phyloP scores from a whole-genome alignment of 2,329 filamentous ascomycete species.

The Talaromyces piceae region DNA sequence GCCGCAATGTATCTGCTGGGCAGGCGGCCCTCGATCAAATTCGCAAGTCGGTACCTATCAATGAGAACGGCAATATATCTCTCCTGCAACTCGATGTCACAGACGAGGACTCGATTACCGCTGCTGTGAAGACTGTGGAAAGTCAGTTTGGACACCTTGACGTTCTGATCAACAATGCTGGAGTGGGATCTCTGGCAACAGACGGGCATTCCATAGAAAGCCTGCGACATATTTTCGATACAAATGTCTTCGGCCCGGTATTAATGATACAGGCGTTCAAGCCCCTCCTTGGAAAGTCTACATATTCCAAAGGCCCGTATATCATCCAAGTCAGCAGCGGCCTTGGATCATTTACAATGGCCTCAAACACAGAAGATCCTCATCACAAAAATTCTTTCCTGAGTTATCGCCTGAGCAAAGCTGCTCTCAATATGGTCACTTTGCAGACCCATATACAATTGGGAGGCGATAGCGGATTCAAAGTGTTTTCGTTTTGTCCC shows the following conservation, averaged over 20 bases:
- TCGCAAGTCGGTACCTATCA: not conserved
- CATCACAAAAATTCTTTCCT: constrained; percentile 11
- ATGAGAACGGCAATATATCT: constrained; percentile 1
- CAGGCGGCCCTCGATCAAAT: not conserved
- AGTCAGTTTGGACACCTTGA: constrained; percentile 26
- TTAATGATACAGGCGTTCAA: constrained; percentile 4
- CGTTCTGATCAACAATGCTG: constrained; percentile 41
- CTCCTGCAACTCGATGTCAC: constrained; percentile 7
- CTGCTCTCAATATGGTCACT: constrained; percentile 9
- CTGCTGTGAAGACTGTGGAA: not conserved
- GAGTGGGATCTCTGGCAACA: constrained; percentile 8
- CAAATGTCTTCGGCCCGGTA: constrained; percentile 4
- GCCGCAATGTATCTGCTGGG: not conserved
- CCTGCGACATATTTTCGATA: constrained; percentile 5
- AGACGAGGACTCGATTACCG: constrained; percentile 5
- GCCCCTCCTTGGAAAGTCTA: constrained; percentile 1
- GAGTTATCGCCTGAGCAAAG: constrained; percentile 7
- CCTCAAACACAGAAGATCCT: not conserved
- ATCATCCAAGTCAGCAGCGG: constrained; percentile 5
- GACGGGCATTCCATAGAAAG: constrained; percentile 1
- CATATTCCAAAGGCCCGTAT: constrained; percentile 3
- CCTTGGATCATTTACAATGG: constrained; percentile 19
- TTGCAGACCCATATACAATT: constrained; percentile 12
- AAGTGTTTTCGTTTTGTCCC: constrained; percentile 10
- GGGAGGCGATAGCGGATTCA: constrained; percentile 14